Conservation (phyloP, 495 filamentous ascomycete species). For the Talaromyces proteolyticus region DNA sequence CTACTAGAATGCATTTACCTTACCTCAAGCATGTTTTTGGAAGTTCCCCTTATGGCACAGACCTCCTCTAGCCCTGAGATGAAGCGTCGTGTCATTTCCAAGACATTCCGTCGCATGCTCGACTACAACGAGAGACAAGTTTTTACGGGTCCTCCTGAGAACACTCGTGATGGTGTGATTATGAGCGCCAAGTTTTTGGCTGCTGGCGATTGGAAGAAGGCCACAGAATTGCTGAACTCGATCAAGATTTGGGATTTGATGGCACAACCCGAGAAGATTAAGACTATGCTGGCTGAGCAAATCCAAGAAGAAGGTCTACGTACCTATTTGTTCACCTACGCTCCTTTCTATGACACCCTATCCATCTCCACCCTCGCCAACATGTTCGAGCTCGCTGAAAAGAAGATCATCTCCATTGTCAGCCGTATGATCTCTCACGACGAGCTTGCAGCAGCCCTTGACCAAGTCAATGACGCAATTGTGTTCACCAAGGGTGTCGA, state of each 20-base stretch:
- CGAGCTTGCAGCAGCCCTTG: conserved; percentile 89
- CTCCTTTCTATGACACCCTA: conserved; percentile 97
- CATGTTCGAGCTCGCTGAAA: conserved; percentile 92
- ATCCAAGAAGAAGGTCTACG: conserved; percentile 97
- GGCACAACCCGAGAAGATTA: conserved; percentile 78
- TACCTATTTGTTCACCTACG: conserved; percentile 99
- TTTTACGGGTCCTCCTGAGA: conserved; percentile 96
- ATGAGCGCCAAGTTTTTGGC: conserved; percentile 95
- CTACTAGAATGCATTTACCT: conserved; percentile 97
- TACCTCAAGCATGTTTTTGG: conserved; percentile 96
- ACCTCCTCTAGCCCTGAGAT: conserved; percentile 93
- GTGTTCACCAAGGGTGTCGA: conserved; percentile 99
- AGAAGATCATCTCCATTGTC: conserved; percentile 89
- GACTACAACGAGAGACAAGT: conserved; percentile 99
- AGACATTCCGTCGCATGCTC: conserved; percentile 97
- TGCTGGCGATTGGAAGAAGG: conserved; percentile 97
- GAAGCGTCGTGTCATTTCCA: conserved; percentile 97
- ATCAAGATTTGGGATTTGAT: conserved; percentile 99
- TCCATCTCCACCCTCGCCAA: conserved; percentile 73
- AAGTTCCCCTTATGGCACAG: conserved; percentile 95
- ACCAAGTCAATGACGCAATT: conserved; percentile 95
- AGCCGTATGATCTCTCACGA: conserved; percentile 99
- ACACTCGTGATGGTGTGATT: conserved; percentile 98
- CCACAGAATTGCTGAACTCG: conserved; percentile 81
- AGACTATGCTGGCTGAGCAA: conserved; percentile 92